Evolutionary conservation across 2,329 filamentous ascomycete species (phyloP), one percentile per base, ranked within the genome.

Genomic region (Orbilia quercus): DNA sequence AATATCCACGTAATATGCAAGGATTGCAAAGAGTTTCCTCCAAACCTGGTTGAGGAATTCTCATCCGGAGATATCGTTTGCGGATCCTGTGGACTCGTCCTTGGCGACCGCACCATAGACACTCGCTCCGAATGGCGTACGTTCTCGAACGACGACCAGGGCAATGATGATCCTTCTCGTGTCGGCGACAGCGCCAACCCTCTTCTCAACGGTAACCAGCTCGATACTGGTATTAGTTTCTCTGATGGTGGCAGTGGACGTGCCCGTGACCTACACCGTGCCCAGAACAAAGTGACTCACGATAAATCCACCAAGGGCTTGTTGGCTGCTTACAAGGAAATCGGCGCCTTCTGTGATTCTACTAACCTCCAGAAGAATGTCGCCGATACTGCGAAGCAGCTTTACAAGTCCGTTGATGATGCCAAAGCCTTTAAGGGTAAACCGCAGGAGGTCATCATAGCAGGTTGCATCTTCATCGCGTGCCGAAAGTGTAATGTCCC

Each of bases 91-190:
- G 95, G 95, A 38, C 85, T 97, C 34, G 95, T 99, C 4, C 86
- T 99, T 28, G 90, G 91, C 72, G 91, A 94, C 79, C 90, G 92
- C 76, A 92, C 95, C 80, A 93, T 99, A 79, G 96, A 99, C 80
- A 96, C 91, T 74, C 90, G 96, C 75, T 96, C 92, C 51, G 95
- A 99, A 83, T 99, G 95, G 95, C 91, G 95, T 80, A 99, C 95
- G 0, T 99, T 99, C 82, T 92, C 93, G 80, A 98, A 98, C 80
- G 95, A 99, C 79, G 96, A 99, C 80, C 92, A 96, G 81, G 92
- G 91, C 79, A 93, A 91, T 79, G 96, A 98, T 78, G 95, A 99
- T 77, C 95, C 96, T 2, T 97, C 92, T 70, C 95, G 95, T 92
- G 94, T 99, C 76, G 95, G 95, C 83, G 95, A 98, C 78, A 91